Base-by-base conservation (phyloP, 495 filamentous ascomycete genomes). In the Neurospora discreta region DNA sequence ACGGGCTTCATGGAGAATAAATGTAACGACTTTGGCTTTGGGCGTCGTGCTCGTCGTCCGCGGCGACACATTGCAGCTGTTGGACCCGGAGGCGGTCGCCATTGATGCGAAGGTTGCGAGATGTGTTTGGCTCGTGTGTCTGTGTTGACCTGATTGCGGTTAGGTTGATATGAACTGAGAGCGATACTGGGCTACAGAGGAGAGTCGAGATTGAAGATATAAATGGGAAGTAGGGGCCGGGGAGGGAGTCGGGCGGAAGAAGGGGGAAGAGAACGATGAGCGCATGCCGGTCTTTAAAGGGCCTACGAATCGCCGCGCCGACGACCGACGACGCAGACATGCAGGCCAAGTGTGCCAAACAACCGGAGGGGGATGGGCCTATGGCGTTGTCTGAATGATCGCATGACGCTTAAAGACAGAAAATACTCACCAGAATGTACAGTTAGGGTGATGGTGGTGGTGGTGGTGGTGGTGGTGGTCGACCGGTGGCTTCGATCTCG, bases 21-120 rank as follows among this genome's bases (percentile, higher is more conserved):
- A 99, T 77, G 90, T 84, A 80, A 97, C 89, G 75, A 89, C 89
- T 81, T 97, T 97, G 74, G 91, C 89, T 82, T 96, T 97, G 74
- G 91, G 89, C 11, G 85, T 82, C 39, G 79, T 67, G 52, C 52
- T 65, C 52, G 79, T 73, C 73, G 87, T 81, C 76, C 80, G 79
- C 73, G 83, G 78, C 68, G 86, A 82, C 79, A 86, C 80, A 81
- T 82, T 82, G 60, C 78, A 80, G 71, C 80, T 78, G 74, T 81
- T 65, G 26, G 26, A 33, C 52, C 26, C 30, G 26, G 33, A 65
- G 52, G 52, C 70, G 77, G 80, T 72, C 70, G 77, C 75, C 69
- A 75, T 39, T 20, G 43, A 69, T 30, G 46, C 65, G 38, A 67
- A 52, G 68, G 60, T 39, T 68, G 39, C 18, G 68, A 46, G 11